Evolutionary conservation across 2,329 filamentous ascomycete species (phyloP), one percentile per base, ranked within the genome.

Genomic region (Arachnomyces sp.): DNA sequence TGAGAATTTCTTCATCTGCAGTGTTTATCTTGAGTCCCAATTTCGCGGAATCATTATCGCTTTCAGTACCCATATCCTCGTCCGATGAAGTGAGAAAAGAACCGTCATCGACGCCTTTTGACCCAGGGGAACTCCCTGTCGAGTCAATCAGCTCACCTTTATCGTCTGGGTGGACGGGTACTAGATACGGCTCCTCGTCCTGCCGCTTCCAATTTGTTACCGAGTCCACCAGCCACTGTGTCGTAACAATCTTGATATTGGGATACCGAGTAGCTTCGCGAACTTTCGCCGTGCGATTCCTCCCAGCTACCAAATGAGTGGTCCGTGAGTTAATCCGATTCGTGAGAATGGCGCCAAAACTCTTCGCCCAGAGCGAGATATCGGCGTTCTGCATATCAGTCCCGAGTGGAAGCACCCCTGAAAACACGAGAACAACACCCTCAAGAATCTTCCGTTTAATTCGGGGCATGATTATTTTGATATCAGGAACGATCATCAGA

Each of bases 231-330:
- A 98, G 78, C 92, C 92, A 98, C 53, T 86, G 80, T 39, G 88
- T 84, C 51, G 83, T 88, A 35, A 98, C 92, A 43, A 98, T 94
- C 59, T 88, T 89, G 62, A 96, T 85, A 12, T 79, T 78, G 0
- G 83, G 72, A 40, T 87, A 84, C 47, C 81, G 79, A 11, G 85
- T 82, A 0, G 92, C 92, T 61, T 89, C 83, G 35, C 86, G 82
- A 32, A 96, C 87, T 65, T 98, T 98, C 39, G 86, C 83, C 0
- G 92, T 96, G 15, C 89, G 80, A 25, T 84, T 84, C 16, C 70
- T 64, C 2, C 68, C 70, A 16, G 72, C 71, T 35, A 75, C 65
- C 7, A 74, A 59, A 45, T 75, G 72, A 1, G 72, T 75, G 3
- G 71, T 72, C 36, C 57, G 61, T 15, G 59, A 54, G 28, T 59